These are phyloP conservation scores for Tetrahymena borealis DNA, from an alignment of 73 alveolate genomes.

Conservation along the genomic window DNA sequence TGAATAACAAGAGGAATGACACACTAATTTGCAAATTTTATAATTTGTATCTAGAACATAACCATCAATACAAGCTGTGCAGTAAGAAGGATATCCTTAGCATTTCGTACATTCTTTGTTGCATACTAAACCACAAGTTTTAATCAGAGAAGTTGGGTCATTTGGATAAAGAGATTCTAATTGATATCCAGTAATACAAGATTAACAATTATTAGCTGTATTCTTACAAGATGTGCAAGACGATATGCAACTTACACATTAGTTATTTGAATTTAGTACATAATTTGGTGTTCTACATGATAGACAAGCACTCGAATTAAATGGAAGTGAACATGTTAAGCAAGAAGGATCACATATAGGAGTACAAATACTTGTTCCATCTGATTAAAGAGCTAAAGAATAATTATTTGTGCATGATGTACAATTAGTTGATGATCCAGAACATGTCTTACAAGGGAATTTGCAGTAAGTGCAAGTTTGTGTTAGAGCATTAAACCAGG, in stretches of 20 bases:
- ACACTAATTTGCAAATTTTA: neutral
- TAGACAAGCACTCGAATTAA: neutral
- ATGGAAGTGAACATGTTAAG: neutral
- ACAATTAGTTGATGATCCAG: neutral
- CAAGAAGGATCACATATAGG: neutral
- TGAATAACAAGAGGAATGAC: neutral
- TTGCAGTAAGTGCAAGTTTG: neutral
- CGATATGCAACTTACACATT: neutral
- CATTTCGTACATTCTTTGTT: neutral
- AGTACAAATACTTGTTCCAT: neutral
- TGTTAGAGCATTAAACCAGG: neutral
- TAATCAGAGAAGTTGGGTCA: neutral
- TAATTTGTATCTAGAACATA: neutral
- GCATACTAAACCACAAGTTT: neutral
- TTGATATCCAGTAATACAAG: neutral
- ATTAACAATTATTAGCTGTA: neutral
- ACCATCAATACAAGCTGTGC: neutral
- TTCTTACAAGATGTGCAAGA: neutral
- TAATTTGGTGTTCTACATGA: neutral
- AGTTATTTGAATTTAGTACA: neutral
- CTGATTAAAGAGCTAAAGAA: neutral
- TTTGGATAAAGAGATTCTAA: neutral
- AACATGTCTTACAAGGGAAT: neutral
- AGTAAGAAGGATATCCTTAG: neutral
- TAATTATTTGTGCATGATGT: neutral